Percentiles rank a stretch among this genome's conserved stretches.
Evolutionary conservation across 768 basidiomycete species (phyloP).

Genomic region (Wakefieldia striispora): DNA sequence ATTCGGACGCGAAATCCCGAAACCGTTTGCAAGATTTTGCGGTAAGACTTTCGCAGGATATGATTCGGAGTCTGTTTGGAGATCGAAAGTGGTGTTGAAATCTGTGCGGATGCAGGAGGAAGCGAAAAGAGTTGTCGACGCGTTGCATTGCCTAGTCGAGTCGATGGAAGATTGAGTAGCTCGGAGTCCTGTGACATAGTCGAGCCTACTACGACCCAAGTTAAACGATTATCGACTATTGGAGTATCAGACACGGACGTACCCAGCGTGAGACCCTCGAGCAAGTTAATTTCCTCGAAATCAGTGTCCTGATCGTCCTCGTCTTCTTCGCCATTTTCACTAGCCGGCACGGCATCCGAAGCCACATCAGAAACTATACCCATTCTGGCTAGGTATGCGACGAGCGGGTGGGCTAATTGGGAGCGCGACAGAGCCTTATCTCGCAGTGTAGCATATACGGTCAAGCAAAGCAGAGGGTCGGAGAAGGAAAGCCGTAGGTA

Average conservation of each 20-base stretch:
- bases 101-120: slow-evolving; percentile 44
- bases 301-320: slow-evolving; percentile 43
- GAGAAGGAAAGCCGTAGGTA: slow-evolving; percentile 66
- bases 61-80: slow-evolving; percentile 50
- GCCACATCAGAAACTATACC: slow-evolving; percentile 17
- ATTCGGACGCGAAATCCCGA: slow-evolving; percentile 89
- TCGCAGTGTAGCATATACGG: slow-evolving; percentile 82
- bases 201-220: slow-evolving; percentile 37
- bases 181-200: slow-evolving; percentile 38
- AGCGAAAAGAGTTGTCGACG: slow-evolving; percentile 68
- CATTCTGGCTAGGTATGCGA: slow-evolving; percentile 20
- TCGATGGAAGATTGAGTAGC: slow-evolving; percentile 57
- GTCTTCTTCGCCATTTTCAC: slow-evolving; percentile 25
- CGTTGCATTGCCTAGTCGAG: slow-evolving; percentile 66
- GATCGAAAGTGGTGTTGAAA: slow-evolving; percentile 45
- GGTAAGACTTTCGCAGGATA: slow-evolving; percentile 82
- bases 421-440: slow-evolving; percentile 63
- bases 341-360: neutral
- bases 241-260: slow-evolving; percentile 26
- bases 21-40: slow-evolving; percentile 72
- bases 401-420: slow-evolving; percentile 35
- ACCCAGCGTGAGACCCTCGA: slow-evolving; percentile 67
- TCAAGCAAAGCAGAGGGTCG: slow-evolving; percentile 81
- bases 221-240: neutral
- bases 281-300: slow-evolving; percentile 66